Conservation (phyloP, 108 stramenopile species). For the Cyclotella cryptica region DNA sequence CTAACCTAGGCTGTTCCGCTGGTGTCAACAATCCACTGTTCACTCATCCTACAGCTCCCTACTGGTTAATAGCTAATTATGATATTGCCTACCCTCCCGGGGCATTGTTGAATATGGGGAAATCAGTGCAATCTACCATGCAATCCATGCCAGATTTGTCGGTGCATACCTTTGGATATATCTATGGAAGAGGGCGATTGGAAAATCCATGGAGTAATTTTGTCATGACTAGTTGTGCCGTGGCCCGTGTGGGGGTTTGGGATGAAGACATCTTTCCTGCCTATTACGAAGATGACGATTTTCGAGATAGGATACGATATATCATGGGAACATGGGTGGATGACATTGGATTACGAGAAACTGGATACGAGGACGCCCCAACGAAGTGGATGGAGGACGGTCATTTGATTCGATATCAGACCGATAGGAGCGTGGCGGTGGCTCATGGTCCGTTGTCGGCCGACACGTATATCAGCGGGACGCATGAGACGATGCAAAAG, state of each 20-base stretch:
- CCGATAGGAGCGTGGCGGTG: conserved; percentile 48
- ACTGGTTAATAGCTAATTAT: conserved; percentile 55
- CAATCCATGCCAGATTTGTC: conserved; percentile 22
- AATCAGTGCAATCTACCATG: conserved; percentile 17
- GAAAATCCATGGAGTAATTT: conserved; percentile 60
- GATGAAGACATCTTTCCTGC: conserved; percentile 55
- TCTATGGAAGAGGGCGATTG: conserved; percentile 47
- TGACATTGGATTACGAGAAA: conserved; percentile 50
- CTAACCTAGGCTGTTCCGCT: conserved; percentile 46
- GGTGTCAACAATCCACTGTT: conserved; percentile 54
- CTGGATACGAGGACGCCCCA: conserved; percentile 43
- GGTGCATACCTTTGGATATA: conserved; percentile 50
- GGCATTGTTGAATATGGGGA: conserved; percentile 35
- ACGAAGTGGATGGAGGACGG: conserved; percentile 43
- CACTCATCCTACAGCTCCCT: conserved; percentile 36
- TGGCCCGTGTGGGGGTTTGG: conserved; percentile 47
- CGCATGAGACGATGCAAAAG: conserved; percentile 42
- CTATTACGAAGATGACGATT: conserved; percentile 57
- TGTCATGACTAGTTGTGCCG: conserved; percentile 48
- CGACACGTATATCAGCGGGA: conserved; percentile 42
- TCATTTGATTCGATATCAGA: conserved; percentile 49
- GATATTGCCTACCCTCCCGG: conserved; percentile 53
- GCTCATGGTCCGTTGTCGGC: conserved; percentile 51
- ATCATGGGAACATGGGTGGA: conserved; percentile 38
- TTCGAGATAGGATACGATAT: conserved; percentile 50